phyloP scores from a whole-genome alignment of 1,284 basidiomycete genomes.

The Marasmius oreades region DNA sequence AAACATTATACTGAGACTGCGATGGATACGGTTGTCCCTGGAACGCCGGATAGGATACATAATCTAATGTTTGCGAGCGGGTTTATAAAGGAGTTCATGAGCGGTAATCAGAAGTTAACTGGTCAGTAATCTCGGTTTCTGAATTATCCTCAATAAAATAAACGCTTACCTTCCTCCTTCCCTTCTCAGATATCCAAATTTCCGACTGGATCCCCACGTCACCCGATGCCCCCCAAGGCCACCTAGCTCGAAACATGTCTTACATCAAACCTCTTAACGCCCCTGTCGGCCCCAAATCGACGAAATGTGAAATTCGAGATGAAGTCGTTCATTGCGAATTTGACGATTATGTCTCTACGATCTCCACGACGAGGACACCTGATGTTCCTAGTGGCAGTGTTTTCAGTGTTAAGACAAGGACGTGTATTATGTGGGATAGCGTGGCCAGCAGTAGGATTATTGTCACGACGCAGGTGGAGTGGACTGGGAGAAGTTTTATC shows the following conservation, averaged over 20 bases:
- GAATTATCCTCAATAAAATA: not conserved
- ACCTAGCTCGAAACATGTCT: conserved; percentile 83
- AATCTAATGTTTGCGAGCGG: conserved; percentile 95
- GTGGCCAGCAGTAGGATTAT: conserved; percentile 73
- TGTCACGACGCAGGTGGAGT: conserved; percentile 92
- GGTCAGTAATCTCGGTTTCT: conserved; percentile 47
- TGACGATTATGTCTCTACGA: conserved; percentile 78
- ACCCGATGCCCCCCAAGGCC: conserved; percentile 49
- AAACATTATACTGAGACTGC: conserved; percentile 75
- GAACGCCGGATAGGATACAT: conserved; percentile 92
- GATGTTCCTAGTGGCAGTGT: conserved; percentile 93
- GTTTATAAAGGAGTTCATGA: conserved; percentile 94
- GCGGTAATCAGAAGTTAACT: conserved; percentile 82
- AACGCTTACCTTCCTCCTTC: not conserved
- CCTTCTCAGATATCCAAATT: conserved; percentile 76
- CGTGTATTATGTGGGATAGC: conserved; percentile 93
- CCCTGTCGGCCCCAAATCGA: conserved; percentile 89
- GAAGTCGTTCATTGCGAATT: conserved; percentile 82
- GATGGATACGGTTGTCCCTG: conserved; percentile 79
- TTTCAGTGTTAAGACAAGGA: conserved; percentile 91
- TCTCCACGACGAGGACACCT: conserved; percentile 91
- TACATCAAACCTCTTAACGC: conserved; percentile 94
- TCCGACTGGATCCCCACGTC: conserved; percentile 81
- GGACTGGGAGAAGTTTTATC: conserved; percentile 95
- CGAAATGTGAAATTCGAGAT: conserved; percentile 91